These are phyloP conservation scores for Eimeria maxima DNA, from an alignment of 169 alveolate species.

Conservation along the genomic window DNA sequence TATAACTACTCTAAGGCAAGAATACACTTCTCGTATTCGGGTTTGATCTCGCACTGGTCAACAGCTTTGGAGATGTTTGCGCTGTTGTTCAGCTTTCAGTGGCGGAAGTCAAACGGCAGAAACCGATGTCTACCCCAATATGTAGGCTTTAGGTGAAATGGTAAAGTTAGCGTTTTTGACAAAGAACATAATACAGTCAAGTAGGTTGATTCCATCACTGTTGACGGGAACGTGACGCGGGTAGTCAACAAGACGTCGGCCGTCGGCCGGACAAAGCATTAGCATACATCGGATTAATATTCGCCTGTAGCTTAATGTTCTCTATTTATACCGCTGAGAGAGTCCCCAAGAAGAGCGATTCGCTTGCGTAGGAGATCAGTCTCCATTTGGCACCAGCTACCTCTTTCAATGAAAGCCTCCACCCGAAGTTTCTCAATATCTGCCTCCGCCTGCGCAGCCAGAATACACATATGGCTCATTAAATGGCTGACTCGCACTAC, in stretches of 20 bases:
- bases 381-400: constrained; percentile 6
- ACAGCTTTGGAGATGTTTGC: background rate
- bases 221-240: no score
- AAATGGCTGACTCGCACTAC: no score
- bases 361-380: background rate
- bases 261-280: background rate
- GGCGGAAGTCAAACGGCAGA: background rate
- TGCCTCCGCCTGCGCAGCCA: background rate
- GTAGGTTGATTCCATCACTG: no score
- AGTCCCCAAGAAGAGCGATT: background rate
- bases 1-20: no score
- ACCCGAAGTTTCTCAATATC: background rate
- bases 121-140: background rate
- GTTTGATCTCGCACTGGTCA: background rate
- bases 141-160: background rate
- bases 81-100: background rate
- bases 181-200: no score
- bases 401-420: background rate
- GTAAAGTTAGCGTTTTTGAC: no score
- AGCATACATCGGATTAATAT: background rate
- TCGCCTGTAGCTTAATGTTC: background rate
- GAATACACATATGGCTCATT: background rate
- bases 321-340: background rate
- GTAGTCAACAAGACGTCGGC: no score
- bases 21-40: background rate